Base-by-base conservation (phyloP, 2,329 filamentous ascomycete genomes). In the Hymenoscyphus fraxineus region DNA sequence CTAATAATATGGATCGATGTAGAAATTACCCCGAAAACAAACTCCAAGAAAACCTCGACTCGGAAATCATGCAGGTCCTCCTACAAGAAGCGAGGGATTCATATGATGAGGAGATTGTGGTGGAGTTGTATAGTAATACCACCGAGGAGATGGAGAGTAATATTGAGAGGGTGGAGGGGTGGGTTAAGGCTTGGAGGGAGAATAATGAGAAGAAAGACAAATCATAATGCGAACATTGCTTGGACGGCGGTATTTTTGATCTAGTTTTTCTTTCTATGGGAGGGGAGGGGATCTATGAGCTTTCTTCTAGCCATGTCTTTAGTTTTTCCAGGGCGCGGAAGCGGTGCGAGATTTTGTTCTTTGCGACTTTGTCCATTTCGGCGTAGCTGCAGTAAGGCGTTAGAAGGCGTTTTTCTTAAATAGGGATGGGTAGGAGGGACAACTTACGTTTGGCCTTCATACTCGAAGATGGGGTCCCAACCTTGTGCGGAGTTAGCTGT, bases 391-490 rank as follows among this genome's bases (percentile, higher is more conserved):
- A 15, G 40, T 35, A n/a, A 38, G n/a, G 40, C 39, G 41, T 59
- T 58, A 47, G 15, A 19, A 40, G 41, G 47, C 55, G 60, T 44
- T 60, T 19, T 27, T 22, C 7, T 59, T 35, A n/a, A 19, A 22
- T 47, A 6, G 38, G 51, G 57, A 65, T 35, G 44, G 47, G 16
- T 15, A n/a, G 41, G 31, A 51, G 58, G n/a, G 51, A 47, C 16
- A 32, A 63, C 69, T 66, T 69, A 75, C 80, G 95, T 99, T 78
- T 92, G 81, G 54, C 93, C 93, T 69, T 96, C 85, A 71, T 96
- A 94, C 79, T 99, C 95, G 73, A 99, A 99, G 69, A 96, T 89
- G 1, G 95, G 87, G 77, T 99, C 95, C 95, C 95, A 99, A 57
- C 94, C 93, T 96, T 68, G 69, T 71, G 38, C 64, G 58, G 44